These are phyloP conservation scores for Saccharomycopsis oosterbeekiorum DNA, from an alignment of 805 yeast species.

Conservation along the genomic window DNA sequence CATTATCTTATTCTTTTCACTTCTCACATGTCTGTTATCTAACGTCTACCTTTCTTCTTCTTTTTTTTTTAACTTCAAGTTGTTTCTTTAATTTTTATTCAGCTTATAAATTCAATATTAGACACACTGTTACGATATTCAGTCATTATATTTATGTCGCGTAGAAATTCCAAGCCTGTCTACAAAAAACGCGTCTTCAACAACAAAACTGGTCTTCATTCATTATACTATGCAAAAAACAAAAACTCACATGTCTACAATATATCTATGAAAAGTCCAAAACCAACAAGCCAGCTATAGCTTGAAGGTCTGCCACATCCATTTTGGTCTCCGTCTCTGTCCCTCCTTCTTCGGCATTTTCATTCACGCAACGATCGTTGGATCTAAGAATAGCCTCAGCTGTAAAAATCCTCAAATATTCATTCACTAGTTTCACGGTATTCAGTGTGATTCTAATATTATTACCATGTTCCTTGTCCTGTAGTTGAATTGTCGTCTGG, in stretches of 20 bases:
- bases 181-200: too few relatives aligned
- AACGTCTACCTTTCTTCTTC: neutral
- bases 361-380: slow-evolving; percentile 37
- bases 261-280: slow-evolving; percentile 37
- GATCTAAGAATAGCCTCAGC: slow-evolving; percentile 51
- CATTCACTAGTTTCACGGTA: slow-evolving; percentile 40
- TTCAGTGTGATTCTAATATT: slow-evolving; percentile 39
- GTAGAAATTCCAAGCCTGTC: too few relatives aligned
- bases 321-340: slow-evolving; percentile 26
- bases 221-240: too few relatives aligned
- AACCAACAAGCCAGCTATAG: slow-evolving; percentile 46
- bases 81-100: neutral
- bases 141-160: neutral
- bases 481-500: slow-evolving; percentile 5
- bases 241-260: too few relatives aligned
- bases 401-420: slow-evolving; percentile 46
- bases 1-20: neutral
- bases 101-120: neutral
- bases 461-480: slow-evolving; percentile 11
- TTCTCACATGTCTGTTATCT: neutral
- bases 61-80: neutral
- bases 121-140: neutral
- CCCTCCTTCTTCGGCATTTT: slow-evolving; percentile 16
- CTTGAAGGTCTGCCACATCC: slow-evolving; percentile 45
- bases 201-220: neutral